Evolutionary conservation across 148 eudicot genomes (phyloP), one percentile per base, ranked within the genome.

Genomic region (Talinum fruticosum): DNA sequence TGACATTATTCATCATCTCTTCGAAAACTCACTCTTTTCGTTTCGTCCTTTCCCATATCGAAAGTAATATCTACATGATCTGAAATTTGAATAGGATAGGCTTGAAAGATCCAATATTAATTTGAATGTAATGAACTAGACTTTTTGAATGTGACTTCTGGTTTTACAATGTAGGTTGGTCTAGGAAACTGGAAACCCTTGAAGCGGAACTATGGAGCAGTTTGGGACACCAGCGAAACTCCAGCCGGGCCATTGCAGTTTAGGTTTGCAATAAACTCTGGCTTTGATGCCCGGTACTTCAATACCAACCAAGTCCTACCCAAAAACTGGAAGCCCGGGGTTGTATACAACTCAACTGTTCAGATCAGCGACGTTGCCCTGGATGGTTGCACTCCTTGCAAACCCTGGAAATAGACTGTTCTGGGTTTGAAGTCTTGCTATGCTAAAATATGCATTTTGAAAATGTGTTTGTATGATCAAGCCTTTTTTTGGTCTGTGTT

Each of bases 211-310:
- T 47, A 92, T 49, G 96, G 97, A 18, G 96, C 90, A 1, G 85
- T 95, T 47, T 95, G 97, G 96, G 91, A 87, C 79, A 88, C 93
- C 35, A 83, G 85, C 37, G 65, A 72, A 19, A 90, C 79, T 13
- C 99, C 97, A 8, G 30, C 6, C 7, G 97, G 99, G 78, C 79
- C 93, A 16, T 37, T 95, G 79, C 88, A 87, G 71, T 82, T 95
- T 59, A 85, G 96, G 41, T 75, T 92, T 28, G 69, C 78, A 57
- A 89, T 89, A 61, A 91, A 92, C 0, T 75, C 91, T 12, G 99
- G 99, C 23, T 91, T 70, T 13, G 96, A 90, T 71, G 94, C 93
- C 53, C 90, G 88, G 38, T 74, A 28, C 36, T 28, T 71, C 74
- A 44, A 44, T 28, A 71, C 74, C 0, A 24, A 71, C 10, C 74